phyloP scores from a whole-genome alignment of 768 basidiomycete species.

The Pisolithus sp. region DNA sequence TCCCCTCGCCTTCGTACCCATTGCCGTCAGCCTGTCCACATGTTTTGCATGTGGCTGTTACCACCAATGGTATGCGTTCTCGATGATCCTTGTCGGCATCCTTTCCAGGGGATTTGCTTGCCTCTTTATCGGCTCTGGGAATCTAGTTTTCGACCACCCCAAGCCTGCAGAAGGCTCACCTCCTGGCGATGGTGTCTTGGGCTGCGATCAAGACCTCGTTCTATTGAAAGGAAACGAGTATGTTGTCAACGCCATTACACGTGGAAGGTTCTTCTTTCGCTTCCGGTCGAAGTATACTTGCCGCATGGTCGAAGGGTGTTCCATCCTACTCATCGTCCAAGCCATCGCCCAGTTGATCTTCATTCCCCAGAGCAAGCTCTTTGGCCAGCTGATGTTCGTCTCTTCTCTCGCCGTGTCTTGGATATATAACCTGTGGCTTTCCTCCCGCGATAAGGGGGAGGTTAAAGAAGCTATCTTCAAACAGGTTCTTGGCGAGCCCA shows the following conservation, averaged over 20 bases:
- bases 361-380: no score
- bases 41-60: no score
- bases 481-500: not conserved
- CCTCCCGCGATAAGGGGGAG: not conserved
- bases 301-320: no score
- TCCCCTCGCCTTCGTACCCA: no score
- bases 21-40: no score
- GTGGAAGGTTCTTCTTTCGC: not conserved
- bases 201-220: no score
- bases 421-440: conserved; percentile 25
- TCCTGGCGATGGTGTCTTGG: no score
- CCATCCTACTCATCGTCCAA: no score
- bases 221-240: not conserved
- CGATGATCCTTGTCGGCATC: conserved; percentile 13
- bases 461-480: conserved; percentile 6
- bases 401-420: conserved; percentile 15
- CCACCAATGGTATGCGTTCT: no score
- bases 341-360: no score
- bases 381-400: no score
- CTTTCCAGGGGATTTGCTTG: conserved; percentile 23
- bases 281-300: not conserved
- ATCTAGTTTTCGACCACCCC: conserved; percentile 1
- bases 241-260: not conserved
- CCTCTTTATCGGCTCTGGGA: conserved; percentile 17
- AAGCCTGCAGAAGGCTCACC: no score